Percentiles rank a stretch among this genome's conserved stretches.
phyloP scores from a whole-genome alignment of 2,329 filamentous ascomycete species.

The Ceratocystis eucalypticola region DNA sequence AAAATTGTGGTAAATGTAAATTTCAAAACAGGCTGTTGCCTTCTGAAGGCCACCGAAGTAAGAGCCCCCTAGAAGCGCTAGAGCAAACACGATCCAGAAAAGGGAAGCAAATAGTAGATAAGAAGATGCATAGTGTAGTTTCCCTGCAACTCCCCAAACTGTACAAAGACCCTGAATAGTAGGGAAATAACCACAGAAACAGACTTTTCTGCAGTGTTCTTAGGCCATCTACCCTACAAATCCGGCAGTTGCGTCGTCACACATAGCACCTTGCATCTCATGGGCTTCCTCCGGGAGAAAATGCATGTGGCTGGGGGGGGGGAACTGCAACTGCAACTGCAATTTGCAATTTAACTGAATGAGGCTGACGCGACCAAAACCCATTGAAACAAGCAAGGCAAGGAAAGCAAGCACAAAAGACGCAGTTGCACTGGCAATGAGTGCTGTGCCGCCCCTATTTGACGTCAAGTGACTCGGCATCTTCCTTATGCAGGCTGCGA shows the following conservation, averaged over 20 bases:
- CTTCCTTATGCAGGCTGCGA: too few relatives aligned
- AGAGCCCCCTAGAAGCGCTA: not conserved
- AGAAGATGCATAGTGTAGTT: not conserved
- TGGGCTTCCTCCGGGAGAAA: not conserved
- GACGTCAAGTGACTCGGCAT: too few relatives aligned
- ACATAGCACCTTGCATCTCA: not conserved
- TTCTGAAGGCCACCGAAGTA: not conserved
- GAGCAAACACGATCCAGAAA: not conserved
- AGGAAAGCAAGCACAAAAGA: too few relatives aligned
- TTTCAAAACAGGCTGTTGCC: not conserved
- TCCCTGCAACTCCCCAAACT: not conserved
- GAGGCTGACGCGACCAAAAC: not conserved
- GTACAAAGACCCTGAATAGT: not conserved
- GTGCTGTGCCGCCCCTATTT: too few relatives aligned
- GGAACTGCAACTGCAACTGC: conserved; percentile 1
- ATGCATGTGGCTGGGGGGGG: not conserved
- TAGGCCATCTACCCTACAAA: not conserved
- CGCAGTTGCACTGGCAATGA: too few relatives aligned
- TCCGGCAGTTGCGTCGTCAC: not conserved
- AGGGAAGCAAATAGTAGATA: not conserved
- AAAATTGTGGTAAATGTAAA: not conserved
- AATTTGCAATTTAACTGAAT: conserved; percentile 2
- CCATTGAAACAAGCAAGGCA: not conserved
- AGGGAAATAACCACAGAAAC: not conserved
- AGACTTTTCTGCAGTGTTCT: not conserved